Evolutionary conservation across 352 stramenopile genomes (phyloP), one percentile per base, ranked within the genome.

Genomic region (Thraustotheca clavata): DNA sequence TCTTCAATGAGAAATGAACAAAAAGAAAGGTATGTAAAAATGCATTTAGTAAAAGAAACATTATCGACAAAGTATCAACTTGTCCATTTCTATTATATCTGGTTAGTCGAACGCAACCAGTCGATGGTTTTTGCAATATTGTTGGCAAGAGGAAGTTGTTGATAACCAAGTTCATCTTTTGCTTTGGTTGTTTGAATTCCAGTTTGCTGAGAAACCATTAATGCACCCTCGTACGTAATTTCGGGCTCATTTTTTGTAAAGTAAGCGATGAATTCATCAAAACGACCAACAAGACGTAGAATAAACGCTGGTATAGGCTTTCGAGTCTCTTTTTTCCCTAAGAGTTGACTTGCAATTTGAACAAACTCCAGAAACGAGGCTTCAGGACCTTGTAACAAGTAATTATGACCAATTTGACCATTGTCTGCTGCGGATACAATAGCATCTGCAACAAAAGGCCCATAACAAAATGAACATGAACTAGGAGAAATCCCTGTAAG

Each of bases 371-470:
- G 24, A 31, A 50, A 62, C 9, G 12, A 27, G 0, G 54, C 54
- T 18, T 49, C 24, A 12, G 16, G 26, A 2, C 54, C 54, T 9
- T 38, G 12, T 36, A 62, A 40, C 35, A 62, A n/a, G 54, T 62
- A 62, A 9, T 62, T 62, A 14, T 47, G 18, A 22, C 54, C 54
- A n/a, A 49, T 31, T 55, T 38, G 54, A 27, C 54, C 54, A 22
- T 40, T 36, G 11, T 62, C 54, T 7, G 32, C 54, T 0, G 54
- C 31, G 16, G 54, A 36, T 16, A 35, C 36, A 6, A 49, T 62
- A n/a, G 54, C 54, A 11, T 62, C 54, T 22, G 54, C 54, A 11
- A 62, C 54, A n/a, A 22, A 29, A 14, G 54, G 54, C n/a, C 20
- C 54, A 40, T 62, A 62, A 27, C 12, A n/a, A 31, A 62, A 62